phyloP scores from a whole-genome alignment of 169 alveolate species.

The Plasmodium falciparum region DNA sequence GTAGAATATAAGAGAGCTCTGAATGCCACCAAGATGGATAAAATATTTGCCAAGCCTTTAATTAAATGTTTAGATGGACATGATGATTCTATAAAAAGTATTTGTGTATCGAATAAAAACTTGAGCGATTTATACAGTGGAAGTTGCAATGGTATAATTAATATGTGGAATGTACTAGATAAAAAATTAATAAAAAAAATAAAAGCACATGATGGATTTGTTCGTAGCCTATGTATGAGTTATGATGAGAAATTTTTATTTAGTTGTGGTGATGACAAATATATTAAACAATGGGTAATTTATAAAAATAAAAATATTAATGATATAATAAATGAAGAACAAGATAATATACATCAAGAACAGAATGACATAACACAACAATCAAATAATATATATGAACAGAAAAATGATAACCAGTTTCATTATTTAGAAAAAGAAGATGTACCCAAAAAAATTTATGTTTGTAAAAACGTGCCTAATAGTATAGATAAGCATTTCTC shows the following conservation, averaged over 20 bases:
- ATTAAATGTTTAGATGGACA: constrained; percentile 96
- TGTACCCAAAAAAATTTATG: constrained; percentile 55
- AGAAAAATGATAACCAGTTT: constrained; percentile 13
- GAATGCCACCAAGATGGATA: constrained; percentile 96
- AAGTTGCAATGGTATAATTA: constrained; percentile 96
- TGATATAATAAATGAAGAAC: constrained; percentile 69
- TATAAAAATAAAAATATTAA: constrained; percentile 76
- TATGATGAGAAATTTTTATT: constrained; percentile 84
- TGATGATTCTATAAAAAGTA: constrained; percentile 94
- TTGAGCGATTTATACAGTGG: constrained; percentile 93
- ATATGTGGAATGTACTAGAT: constrained; percentile 94
- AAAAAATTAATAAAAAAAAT: constrained; percentile 88
- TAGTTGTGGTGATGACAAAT: constrained; percentile 96
- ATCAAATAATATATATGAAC: not conserved
- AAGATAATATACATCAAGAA: not conserved
- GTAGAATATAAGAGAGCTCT: constrained; percentile 97
- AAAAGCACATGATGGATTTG: constrained; percentile 96
- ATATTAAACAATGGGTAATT: constrained; percentile 84
- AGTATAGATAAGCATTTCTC: constrained; percentile 92
- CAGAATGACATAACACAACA: too few relatives aligned
- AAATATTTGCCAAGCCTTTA: constrained; percentile 98
- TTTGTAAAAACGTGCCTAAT: constrained; percentile 80
- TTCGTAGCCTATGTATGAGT: constrained; percentile 92
- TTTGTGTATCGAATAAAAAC: constrained; percentile 71
- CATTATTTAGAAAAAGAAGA: constrained; percentile 30